Percentiles rank a stretch among this genome's conserved stretches.
phyloP scores from a whole-genome alignment of 2,329 filamentous ascomycete species.

The Cladophialophora yegresii region DNA sequence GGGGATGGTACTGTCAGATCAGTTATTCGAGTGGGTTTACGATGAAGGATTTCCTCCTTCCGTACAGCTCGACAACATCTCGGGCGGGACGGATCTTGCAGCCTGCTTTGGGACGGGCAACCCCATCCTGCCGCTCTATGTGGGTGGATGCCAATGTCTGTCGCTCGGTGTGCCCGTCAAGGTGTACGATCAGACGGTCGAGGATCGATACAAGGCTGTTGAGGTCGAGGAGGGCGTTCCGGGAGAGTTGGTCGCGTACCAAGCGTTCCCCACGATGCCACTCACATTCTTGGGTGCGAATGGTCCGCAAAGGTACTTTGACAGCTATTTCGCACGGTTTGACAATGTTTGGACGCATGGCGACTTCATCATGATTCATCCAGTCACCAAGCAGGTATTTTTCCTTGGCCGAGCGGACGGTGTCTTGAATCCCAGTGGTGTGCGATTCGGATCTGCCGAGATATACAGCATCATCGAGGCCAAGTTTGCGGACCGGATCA shows the following conservation, averaged over 20 bases:
- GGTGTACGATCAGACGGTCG: constrained; percentile 50
- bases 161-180: constrained; percentile 55
- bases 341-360: constrained; percentile 75
- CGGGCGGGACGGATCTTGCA: constrained; percentile 41
- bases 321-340: constrained; percentile 39
- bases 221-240: constrained; percentile 65
- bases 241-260: constrained; percentile 72
- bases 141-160: constrained; percentile 59
- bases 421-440: constrained; percentile 73
- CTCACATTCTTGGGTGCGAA: constrained; percentile 61
- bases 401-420: constrained; percentile 65
- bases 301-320: constrained; percentile 58
- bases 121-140: constrained; percentile 66
- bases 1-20: constrained; percentile 78
- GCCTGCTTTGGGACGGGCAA: constrained; percentile 55
- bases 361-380: constrained; percentile 74
- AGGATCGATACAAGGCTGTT: constrained; percentile 43
- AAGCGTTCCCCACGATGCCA: constrained; percentile 75
- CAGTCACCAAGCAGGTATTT: constrained; percentile 63
- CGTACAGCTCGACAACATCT: constrained; percentile 60
- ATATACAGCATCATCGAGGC: constrained; percentile 83
- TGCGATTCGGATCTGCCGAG: constrained; percentile 89
- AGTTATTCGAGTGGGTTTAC: constrained; percentile 79
- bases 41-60: constrained; percentile 67
- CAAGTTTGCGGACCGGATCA: constrained; percentile 62